Conservation (phyloP, 176 grass and related monocot genomes). For the Cenchrus fungigraminus region DNA sequence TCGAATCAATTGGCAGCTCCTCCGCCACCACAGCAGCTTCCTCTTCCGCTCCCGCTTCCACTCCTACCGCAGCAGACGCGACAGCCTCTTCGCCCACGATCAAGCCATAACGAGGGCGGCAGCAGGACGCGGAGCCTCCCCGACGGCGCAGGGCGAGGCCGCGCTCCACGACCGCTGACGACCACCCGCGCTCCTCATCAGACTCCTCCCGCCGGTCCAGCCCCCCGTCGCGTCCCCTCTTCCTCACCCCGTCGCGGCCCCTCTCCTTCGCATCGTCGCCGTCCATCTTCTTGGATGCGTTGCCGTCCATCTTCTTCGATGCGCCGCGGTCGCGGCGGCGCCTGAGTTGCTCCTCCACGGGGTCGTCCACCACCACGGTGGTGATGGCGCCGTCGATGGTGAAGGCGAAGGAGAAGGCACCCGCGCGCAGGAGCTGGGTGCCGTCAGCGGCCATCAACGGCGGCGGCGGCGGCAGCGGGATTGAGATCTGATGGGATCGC, state of each 20-base stretch:
- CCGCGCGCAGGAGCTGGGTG: background rate
- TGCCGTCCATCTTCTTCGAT: too few species aligned
- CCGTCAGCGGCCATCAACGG: background rate
- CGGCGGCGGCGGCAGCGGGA: background rate
- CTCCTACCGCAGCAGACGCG: background rate
- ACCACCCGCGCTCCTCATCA: background rate
- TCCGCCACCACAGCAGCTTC: background rate
- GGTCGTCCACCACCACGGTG: background rate
- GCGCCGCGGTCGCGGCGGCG: background rate
- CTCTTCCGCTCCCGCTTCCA: background rate
- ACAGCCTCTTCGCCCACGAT: background rate
- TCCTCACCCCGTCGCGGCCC: background rate
- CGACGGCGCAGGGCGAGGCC: constrained; percentile 18
- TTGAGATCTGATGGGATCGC: background rate
- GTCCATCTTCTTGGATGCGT: background rate
- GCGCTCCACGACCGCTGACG: constrained; percentile 20
- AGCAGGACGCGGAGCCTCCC: background rate
- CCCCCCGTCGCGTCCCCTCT: too few species aligned
- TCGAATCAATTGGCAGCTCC: background rate
- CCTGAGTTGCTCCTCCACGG: background rate
- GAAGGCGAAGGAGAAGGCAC: background rate
- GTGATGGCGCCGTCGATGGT: background rate
- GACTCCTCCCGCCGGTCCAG: background rate
- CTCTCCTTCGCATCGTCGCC: too few species aligned
- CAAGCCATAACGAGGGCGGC: background rate